Base-by-base conservation (phyloP, 108 stramenopile genomes). In the Fistulifera pelliculosa region DNA sequence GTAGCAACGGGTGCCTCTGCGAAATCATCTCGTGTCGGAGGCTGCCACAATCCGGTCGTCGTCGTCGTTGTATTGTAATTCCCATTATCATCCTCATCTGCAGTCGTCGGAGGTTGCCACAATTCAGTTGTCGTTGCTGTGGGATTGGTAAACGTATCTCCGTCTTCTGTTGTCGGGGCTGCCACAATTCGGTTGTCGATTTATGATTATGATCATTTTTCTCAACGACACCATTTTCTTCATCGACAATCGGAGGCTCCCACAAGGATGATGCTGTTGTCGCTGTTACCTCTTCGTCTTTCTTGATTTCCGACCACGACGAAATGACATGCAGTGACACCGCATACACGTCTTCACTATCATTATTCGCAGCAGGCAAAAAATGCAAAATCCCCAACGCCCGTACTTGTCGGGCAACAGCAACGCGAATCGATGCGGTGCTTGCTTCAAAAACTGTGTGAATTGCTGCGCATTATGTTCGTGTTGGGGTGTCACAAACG, bases 391-490 rank as follows among this genome's bases (percentile, higher is more conserved):
- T 35, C 31, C 31, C 31, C 31, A 35, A 6, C 31, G 31, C 8
- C 8, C 6, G 8, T 35, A 35, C 8, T 35, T 35, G 8, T 35
- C 31, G 31, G 31, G 31, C 8, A 35, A 35, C 31, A 35, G 8
- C 8, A 35, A 35, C 3, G 31, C 31, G 6, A 35, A 35, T 35
- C 6, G 31, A 8, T 35, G 8, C 8, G 65, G 51, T 13, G 87
- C 56, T 45, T 56, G 55, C 12, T 57, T 60, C 38, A 87, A 50
- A 27, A 87, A 79, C 5, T 58, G 52, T 0, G 58, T 48, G 68
- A 91, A 91, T 2, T 35, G 22, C 50, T 51, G 56, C 1, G 83
- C 75, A 61, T 91, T 85, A 15, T 55, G 22, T 28, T 63, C 24
- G 47, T 89, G 70, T 41, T 67, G 48, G 23, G 55, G 49, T 63